phyloP scores from a whole-genome alignment of 257 asterid species.

The Forsythia viridissima region DNA sequence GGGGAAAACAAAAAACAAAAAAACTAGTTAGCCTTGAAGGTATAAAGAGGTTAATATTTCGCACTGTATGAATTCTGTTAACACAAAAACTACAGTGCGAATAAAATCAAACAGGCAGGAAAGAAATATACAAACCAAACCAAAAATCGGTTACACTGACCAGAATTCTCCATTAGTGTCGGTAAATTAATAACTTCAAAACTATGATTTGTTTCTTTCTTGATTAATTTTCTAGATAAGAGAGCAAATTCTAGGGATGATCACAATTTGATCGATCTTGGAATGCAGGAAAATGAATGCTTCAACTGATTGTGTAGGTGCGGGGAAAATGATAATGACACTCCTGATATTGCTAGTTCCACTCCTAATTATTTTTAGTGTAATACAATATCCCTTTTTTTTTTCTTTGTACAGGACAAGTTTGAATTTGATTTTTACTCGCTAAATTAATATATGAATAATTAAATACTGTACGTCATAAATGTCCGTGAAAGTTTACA shows the following conservation, averaged over 20 bases:
- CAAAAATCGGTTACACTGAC: slow-evolving; percentile 23
- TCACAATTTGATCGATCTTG: slow-evolving; percentile 18
- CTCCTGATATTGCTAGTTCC: slow-evolving; percentile 30
- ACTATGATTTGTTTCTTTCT: no score
- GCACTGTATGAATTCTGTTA: background rate
- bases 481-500: no score
- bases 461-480: no score
- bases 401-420: background rate
- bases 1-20: background rate
- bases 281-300: slow-evolving; percentile 8
- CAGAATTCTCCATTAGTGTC: slow-evolving; percentile 43
- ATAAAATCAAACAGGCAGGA: background rate
- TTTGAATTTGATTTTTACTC: background rate
- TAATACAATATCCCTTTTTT: no score
- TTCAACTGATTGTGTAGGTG: slow-evolving; percentile 10
- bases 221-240: slow-evolving; percentile 18
- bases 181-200: background rate
- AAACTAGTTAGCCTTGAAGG: slow-evolving; percentile 7
- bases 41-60: background rate
- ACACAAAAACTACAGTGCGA: slow-evolving; percentile 5
- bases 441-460: no score
- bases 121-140: background rate
- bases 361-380: background rate
- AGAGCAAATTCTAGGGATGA: slow-evolving; percentile 21
- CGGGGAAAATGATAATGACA: slow-evolving; percentile 14